Conservation (phyloP, 805 yeast genomes). For the Saccharomycopsis javanensis region DNA sequence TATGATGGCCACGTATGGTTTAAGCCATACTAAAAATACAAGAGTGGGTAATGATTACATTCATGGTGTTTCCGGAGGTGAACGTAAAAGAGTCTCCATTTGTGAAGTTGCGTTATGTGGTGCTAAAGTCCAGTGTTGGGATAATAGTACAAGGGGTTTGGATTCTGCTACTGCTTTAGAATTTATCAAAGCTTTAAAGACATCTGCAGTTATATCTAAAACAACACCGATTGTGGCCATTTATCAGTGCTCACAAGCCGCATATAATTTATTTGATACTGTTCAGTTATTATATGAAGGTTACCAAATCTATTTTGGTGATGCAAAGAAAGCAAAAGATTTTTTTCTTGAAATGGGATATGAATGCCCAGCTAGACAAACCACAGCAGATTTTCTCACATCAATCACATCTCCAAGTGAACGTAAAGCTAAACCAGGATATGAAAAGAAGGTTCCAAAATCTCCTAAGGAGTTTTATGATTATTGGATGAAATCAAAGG, state of each 20-base stretch:
- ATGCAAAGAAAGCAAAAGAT: constrained; percentile 34
- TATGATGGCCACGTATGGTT: constrained; percentile 37
- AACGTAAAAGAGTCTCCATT: constrained; percentile 45
- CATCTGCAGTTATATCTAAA: constrained; percentile 40
- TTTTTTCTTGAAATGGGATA: constrained; percentile 47
- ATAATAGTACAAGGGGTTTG: constrained; percentile 62
- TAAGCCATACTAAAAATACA: constrained; percentile 33
- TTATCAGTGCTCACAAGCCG: constrained; percentile 46
- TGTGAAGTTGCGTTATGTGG: constrained; percentile 40
- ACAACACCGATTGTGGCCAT: constrained; percentile 42
- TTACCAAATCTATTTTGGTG: constrained; percentile 44
- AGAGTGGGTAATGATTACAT: constrained; percentile 37
- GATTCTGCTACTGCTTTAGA: constrained; percentile 65
- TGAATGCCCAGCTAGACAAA: constrained; percentile 45
- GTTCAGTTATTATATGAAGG: constrained; percentile 47
- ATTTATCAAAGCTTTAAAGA: constrained; percentile 47
- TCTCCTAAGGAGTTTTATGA: constrained; percentile 32
- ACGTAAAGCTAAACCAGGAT: constrained; percentile 26
- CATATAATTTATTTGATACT: constrained; percentile 40
- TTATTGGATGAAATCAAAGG: constrained; percentile 29
- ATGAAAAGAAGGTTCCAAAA: constrained; percentile 29
- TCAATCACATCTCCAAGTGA: constrained; percentile 29
- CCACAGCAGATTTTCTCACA: constrained; percentile 51
- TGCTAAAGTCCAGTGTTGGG: constrained; percentile 48
- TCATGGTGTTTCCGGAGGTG: constrained; percentile 54